Conservation (phyloP, 495 filamentous ascomycete genomes). For the Talaromyces thailandensis region DNA sequence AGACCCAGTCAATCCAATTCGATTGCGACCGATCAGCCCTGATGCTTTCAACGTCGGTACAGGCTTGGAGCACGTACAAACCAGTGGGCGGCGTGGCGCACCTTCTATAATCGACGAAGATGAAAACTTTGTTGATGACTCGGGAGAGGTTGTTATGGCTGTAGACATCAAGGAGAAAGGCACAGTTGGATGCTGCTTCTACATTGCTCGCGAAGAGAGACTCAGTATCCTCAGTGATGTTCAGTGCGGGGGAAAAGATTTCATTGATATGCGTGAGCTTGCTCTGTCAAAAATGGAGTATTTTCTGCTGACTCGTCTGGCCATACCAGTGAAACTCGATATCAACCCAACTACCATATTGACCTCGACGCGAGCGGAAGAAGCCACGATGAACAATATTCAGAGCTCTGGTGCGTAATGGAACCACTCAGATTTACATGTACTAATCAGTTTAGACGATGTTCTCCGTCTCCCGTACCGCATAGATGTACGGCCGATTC, state of each 20-base stretch:
- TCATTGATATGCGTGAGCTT: constrained; percentile 54
- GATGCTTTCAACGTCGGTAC: neutral
- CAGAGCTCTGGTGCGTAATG: neutral
- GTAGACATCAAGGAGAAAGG: constrained; percentile 65
- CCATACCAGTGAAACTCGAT: constrained; percentile 53
- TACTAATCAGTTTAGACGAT: constrained; percentile 11
- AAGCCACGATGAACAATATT: constrained; percentile 17
- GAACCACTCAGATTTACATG: neutral
- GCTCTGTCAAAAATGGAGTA: neutral
- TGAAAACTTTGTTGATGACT: constrained; percentile 44
- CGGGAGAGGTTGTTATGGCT: constrained; percentile 76
- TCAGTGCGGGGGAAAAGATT: constrained; percentile 57
- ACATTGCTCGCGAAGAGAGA: constrained; percentile 62
- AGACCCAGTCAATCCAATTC: neutral
- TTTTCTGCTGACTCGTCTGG: constrained; percentile 4
- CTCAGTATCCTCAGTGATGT: constrained; percentile 77
- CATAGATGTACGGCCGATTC: constrained; percentile 59
- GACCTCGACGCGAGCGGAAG: constrained; percentile 60
- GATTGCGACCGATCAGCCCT: neutral
- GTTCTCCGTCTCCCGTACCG: constrained; percentile 52
- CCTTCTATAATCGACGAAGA: constrained; percentile 12
- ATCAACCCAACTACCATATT: constrained; percentile 75
- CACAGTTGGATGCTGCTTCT: constrained; percentile 82
- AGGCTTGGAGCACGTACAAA: neutral
- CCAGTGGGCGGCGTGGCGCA: neutral